phyloP scores from a whole-genome alignment of 139 green algal species.

The Chlorella sp. region DNA sequence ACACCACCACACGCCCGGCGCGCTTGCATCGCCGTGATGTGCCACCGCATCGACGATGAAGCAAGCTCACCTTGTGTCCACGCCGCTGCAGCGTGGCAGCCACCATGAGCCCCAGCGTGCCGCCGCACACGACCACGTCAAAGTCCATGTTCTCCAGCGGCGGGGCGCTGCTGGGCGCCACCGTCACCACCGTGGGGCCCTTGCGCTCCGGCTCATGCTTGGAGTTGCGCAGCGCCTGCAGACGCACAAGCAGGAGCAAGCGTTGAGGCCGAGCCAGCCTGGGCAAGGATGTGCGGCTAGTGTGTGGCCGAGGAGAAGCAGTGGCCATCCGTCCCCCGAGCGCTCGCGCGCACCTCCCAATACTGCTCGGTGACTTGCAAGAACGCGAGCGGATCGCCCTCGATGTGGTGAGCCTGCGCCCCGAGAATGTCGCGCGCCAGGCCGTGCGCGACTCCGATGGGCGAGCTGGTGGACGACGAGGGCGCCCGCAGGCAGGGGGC shows the following conservation, averaged over 20 bases:
- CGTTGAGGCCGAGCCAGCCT: background rate
- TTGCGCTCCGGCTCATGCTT: slow-evolving; percentile 38
- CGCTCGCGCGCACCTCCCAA: slow-evolving; percentile 27
- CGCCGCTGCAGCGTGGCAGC: slow-evolving; percentile 61
- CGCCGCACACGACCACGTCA: slow-evolving; percentile 79
- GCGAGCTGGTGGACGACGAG: background rate
- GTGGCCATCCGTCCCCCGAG: background rate
- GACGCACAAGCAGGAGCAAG: background rate
- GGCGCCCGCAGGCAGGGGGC: background rate
- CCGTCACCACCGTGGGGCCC: slow-evolving; percentile 28
- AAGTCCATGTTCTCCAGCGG: slow-evolving; percentile 32
- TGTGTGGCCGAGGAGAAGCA: background rate
- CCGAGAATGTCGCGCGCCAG: background rate
- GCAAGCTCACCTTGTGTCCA: slow-evolving; percentile 30
- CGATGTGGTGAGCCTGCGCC: slow-evolving; percentile 1
- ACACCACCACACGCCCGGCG: too few species aligned
- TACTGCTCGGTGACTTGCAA: slow-evolving; percentile 39
- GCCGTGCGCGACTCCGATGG: too few species aligned
- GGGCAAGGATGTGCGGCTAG: background rate
- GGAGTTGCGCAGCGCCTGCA: slow-evolving; percentile 23
- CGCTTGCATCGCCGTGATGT: too few species aligned
- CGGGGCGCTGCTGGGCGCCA: slow-evolving; percentile 1
- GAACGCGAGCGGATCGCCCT: slow-evolving; percentile 32
- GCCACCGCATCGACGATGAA: too few species aligned
- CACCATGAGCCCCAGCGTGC: slow-evolving; percentile 82